These are phyloP conservation scores for Beta corolliflora DNA, from an alignment of 179 eudicot species.

Conservation along the genomic window DNA sequence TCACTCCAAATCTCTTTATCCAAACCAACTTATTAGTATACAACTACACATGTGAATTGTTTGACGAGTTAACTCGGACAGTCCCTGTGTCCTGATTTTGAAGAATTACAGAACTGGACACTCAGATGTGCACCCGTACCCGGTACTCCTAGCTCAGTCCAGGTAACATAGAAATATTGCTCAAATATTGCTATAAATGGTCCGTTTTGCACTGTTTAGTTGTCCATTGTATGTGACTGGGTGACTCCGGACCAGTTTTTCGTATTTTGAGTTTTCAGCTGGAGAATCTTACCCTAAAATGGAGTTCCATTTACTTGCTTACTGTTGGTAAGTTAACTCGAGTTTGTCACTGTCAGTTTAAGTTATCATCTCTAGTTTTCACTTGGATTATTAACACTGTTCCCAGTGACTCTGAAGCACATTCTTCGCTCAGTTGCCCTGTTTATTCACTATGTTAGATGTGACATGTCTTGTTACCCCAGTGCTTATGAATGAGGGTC, in stretches of 20 bases:
- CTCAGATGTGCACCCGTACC: too few relatives aligned
- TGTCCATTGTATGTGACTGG: not conserved
- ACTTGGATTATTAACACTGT: not conserved
- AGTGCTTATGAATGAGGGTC: not conserved
- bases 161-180: not conserved
- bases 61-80: not conserved
- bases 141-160: too few relatives aligned
- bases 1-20: too few relatives aligned
- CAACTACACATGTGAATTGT: not conserved
- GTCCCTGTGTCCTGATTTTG: too few relatives aligned
- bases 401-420: conserved; percentile 3
- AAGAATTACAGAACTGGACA: too few relatives aligned
- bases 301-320: not conserved
- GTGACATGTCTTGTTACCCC: not conserved
- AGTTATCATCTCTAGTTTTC: not conserved
- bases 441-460: conserved; percentile 1
- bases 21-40: too few relatives aligned
- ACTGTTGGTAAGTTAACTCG: not conserved
- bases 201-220: not conserved
- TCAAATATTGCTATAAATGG: not conserved
- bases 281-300: not conserved
- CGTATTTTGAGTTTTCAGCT: not conserved
- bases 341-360: not conserved
- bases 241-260: not conserved
- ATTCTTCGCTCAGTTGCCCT: not conserved